phyloP scores from a whole-genome alignment of 345 rosid species.

The Capsella bursapastoris region DNA sequence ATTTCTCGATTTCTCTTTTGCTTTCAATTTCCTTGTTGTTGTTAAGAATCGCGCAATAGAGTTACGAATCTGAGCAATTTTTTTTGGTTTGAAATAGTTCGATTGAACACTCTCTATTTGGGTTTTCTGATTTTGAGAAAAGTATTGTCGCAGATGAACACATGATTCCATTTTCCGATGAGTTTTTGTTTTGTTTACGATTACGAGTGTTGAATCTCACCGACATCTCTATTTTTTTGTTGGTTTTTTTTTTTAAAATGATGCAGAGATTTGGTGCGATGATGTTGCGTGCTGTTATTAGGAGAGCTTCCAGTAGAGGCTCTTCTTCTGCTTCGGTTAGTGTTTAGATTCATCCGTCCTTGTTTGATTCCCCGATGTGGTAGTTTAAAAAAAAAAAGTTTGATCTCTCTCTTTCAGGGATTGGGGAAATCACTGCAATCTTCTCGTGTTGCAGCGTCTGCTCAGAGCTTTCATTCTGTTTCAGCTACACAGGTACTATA shows the following conservation, averaged over 20 bases:
- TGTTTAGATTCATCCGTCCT: background rate
- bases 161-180: background rate
- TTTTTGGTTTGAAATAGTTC: slow-evolving; percentile 9
- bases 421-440: slow-evolving; percentile 50
- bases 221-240: slow-evolving; percentile 13
- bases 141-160: background rate
- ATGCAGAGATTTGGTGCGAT: slow-evolving; percentile 42
- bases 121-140: slow-evolving; percentile 24
- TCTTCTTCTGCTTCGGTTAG: slow-evolving; percentile 54
- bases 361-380: background rate
- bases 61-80: slow-evolving; percentile 33
- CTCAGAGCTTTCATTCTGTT: slow-evolving; percentile 50
- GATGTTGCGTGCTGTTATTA: slow-evolving; percentile 55
- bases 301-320: slow-evolving; percentile 53
- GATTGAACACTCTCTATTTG: background rate
- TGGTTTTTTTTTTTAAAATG: background rate
- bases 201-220: slow-evolving; percentile 32
- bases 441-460: slow-evolving; percentile 48
- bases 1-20: background rate
- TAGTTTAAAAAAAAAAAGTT: background rate
- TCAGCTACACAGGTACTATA: slow-evolving; percentile 53
- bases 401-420: slow-evolving; percentile 47
- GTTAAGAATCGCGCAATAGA: background rate
- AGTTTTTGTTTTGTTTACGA: background rate
- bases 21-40: background rate